phyloP scores from a whole-genome alignment of 805 yeast genomes.

The Komagataella ulmi region DNA sequence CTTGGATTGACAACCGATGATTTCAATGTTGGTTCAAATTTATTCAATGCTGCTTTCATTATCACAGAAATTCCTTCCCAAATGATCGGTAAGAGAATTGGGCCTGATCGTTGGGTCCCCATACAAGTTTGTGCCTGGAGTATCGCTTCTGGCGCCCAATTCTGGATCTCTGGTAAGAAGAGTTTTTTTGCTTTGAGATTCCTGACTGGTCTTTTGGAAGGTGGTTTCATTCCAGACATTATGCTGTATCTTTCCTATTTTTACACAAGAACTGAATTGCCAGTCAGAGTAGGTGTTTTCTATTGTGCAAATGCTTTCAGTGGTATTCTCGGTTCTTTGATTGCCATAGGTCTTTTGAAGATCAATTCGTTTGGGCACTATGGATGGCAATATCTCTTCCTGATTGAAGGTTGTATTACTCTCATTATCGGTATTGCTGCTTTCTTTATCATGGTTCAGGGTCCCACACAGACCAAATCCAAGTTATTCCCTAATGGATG shows the following conservation, averaged over 20 bases:
- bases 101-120: conserved; percentile 49
- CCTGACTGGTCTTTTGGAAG: conserved; percentile 17
- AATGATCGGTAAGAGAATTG: conserved; percentile 40
- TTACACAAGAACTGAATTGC: conserved; percentile 20
- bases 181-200: conserved; percentile 16
- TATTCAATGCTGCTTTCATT: conserved; percentile 17
- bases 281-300: conserved; percentile 39
- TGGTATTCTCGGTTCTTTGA: conserved; percentile 25
- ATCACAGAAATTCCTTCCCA: conserved; percentile 38
- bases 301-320: conserved; percentile 25
- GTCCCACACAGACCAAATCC: conserved; percentile 16
- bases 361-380: conserved; percentile 11
- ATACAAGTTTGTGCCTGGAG: conserved; percentile 17
- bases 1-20: not conserved
- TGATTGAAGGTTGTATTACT: conserved; percentile 50
- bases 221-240: conserved; percentile 17
- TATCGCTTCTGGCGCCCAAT: conserved; percentile 15
- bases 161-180: conserved; percentile 11
- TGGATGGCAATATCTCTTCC: conserved; percentile 55
- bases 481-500: conserved; percentile 19
- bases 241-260: conserved; percentile 22
- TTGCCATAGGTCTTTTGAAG: conserved; percentile 31
- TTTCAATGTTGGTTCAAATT: conserved; percentile 23
- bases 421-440: conserved; percentile 31
- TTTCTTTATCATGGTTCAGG: conserved; percentile 18